phyloP scores from a whole-genome alignment of 192 early-diverging fungal genomes.

The Coemansia sp. region DNA sequence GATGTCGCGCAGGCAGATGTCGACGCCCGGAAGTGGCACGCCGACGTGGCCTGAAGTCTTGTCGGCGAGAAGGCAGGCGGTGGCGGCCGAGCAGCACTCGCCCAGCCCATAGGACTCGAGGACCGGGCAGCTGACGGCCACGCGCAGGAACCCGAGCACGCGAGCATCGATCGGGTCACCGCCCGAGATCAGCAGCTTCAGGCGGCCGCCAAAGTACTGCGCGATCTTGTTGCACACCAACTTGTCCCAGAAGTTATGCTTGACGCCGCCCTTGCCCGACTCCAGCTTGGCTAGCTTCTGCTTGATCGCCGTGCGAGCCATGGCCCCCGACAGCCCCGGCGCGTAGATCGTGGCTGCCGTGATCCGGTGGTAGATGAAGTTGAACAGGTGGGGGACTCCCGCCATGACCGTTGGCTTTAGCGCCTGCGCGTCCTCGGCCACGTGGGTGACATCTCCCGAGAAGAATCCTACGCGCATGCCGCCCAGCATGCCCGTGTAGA shows the following conservation, averaged over 20 bases:
- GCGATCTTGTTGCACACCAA: slow-evolving; percentile 82
- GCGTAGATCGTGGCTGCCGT: slow-evolving; percentile 56
- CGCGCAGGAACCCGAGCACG: slow-evolving; percentile 65
- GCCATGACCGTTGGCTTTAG: slow-evolving; percentile 86
- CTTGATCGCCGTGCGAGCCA: slow-evolving; percentile 62
- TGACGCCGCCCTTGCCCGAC: slow-evolving; percentile 57
- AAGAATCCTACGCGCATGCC: slow-evolving; percentile 80
- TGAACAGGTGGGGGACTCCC: slow-evolving; percentile 89
- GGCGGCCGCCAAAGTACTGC: slow-evolving; percentile 72
- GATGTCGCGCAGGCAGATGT: slow-evolving; percentile 87
- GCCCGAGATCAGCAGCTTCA: slow-evolving; percentile 63
- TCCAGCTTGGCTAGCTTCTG: slow-evolving; percentile 61
- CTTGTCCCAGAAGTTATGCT: slow-evolving; percentile 80
- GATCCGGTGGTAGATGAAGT: slow-evolving; percentile 85
- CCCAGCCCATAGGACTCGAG: slow-evolving; percentile 58
- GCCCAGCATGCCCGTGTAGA: slow-evolving; percentile 58
- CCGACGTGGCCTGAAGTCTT: slow-evolving; percentile 69
- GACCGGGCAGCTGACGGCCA: slow-evolving; percentile 63
- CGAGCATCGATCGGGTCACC: slow-evolving; percentile 66
- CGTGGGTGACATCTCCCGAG: slow-evolving; percentile 58
- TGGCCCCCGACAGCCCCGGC: slow-evolving; percentile 61
- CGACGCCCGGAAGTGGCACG: slow-evolving; percentile 69
- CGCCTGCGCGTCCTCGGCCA: slow-evolving; percentile 83
- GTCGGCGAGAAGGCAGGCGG: slow-evolving; percentile 37
- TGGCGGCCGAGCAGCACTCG: slow-evolving; percentile 28